Percentiles rank a stretch among this genome's conserved stretches.
Evolutionary conservation across 2,329 filamentous ascomycete species (phyloP).

Genomic region (Colletotrichum kahawae): DNA sequence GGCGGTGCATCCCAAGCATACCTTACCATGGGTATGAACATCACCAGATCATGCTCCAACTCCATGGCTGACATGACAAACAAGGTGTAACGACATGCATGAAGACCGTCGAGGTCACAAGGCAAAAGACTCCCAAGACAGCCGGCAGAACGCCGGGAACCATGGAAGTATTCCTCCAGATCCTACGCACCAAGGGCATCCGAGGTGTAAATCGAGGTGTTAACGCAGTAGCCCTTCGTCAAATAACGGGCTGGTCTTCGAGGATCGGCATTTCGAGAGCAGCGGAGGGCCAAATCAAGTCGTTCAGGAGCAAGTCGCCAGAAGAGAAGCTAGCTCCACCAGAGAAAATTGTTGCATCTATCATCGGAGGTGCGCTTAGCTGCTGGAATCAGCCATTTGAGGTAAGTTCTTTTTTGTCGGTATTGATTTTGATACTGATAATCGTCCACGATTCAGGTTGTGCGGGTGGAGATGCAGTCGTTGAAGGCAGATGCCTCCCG

Average conservation of each 20-base stretch:
- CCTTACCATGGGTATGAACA: slow-evolving; percentile 9
- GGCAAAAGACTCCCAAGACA: background rate
- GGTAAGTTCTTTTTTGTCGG: background rate
- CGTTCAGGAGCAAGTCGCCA: background rate
- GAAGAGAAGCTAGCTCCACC: background rate
- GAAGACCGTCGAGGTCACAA: slow-evolving; percentile 21
- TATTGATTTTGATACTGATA: background rate
- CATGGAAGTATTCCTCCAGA: slow-evolving; percentile 17
- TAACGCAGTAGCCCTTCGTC: slow-evolving; percentile 20
- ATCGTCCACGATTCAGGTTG: background rate
- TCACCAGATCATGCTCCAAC: background rate
- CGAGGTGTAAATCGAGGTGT: slow-evolving; percentile 19
- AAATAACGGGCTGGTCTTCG: slow-evolving; percentile 22
- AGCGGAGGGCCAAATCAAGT: slow-evolving; percentile 10
- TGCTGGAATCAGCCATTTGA: slow-evolving; percentile 25
- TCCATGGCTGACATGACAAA: background rate
- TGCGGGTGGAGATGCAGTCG: slow-evolving; percentile 8
- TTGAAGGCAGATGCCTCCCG: background rate
- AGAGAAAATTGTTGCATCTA: slow-evolving; percentile 16
- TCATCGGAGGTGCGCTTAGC: slow-evolving; percentile 11
- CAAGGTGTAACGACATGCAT: slow-evolving; percentile 20
- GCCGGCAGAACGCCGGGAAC: slow-evolving; percentile 1
- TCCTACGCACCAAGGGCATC: slow-evolving; percentile 16
- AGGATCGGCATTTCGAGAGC: slow-evolving; percentile 22
- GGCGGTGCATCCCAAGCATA: slow-evolving; percentile 22